Evolutionary conservation across 345 rosid species (phyloP), one percentile per base, ranked within the genome.

Genomic region (Raphanus raphanistrum): DNA sequence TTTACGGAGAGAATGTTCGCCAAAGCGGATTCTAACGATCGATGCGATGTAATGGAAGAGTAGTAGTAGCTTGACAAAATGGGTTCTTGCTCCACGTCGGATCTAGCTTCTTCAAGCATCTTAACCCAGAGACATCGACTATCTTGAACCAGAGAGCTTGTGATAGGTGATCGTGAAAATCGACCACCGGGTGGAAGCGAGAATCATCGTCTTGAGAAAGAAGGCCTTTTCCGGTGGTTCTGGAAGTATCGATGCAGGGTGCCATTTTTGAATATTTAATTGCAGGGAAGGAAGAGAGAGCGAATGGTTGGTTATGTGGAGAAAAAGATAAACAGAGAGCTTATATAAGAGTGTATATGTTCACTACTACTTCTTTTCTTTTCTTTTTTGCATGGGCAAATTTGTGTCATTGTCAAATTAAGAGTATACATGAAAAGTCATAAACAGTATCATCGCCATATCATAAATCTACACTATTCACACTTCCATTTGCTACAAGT

Each of bases 1-100:
- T 88, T 94, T 28, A 86, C 76, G 0, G 99, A 80, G 8, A 94
- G 87, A 52, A 84, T 89, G 71, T 84, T 81, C 3, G 98, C 95
- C 66, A 92, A 66, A 17, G 98, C 97, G 2, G 82, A 69, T 31
- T 82, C 90, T 0, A 94, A 63, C 0, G 94, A 88, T 9, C 41
- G 81, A 1, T 88, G 96, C 2, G 88, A 88, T 54, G 90, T 66
- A 35, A 94, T 84, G 2, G 95, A 86, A 63, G 87, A 60, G 76
- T 77, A 75, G 26, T 92, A 94, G 70, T 89, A 92, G 66, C 59
- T 76, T 0, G 91, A 87, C 32, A 90, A 70, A 2, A 92, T 72
- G 6, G 96, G 97, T 78, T 92, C 99, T 62, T 68, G 75, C 1
- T 86, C 89, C 1, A 85, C 85, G 66, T 88, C 96, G 2, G 88